A percentile compares a stretch with the other conserved stretches of the same genome.
These are phyloP conservation scores for Closterium sp. DNA, from an alignment of 139 green algal species.

Conservation along the genomic window DNA sequence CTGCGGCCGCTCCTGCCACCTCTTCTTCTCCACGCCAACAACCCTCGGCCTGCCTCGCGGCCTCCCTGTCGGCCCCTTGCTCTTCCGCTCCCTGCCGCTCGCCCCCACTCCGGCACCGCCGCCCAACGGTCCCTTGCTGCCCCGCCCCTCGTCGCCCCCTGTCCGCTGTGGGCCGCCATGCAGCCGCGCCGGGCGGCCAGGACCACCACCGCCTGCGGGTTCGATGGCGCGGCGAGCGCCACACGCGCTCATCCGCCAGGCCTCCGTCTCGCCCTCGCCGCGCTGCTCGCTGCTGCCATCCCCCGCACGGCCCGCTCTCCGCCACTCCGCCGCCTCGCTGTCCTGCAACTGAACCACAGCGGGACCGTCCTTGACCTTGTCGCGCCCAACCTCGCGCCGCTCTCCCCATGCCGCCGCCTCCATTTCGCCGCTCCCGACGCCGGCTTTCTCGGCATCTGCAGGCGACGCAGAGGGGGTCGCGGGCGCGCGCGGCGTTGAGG, in stretches of 20 bases:
- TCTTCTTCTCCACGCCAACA: background rate
- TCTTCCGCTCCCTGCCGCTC: background rate
- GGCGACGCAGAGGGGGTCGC: background rate
- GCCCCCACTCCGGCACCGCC: background rate
- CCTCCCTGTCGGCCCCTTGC: background rate
- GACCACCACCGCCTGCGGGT: background rate
- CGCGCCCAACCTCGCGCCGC: background rate
- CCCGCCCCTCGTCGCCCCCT: background rate
- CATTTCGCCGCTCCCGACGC: background rate
- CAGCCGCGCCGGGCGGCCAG: background rate
- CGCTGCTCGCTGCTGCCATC: background rate
- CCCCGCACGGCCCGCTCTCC: background rate
- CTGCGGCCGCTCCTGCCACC: background rate
- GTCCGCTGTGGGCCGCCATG: background rate
- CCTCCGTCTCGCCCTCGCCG: background rate
- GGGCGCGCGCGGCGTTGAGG: background rate
- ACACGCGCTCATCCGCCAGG: background rate
- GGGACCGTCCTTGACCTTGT: background rate
- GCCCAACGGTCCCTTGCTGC: background rate
- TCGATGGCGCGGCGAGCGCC: background rate
- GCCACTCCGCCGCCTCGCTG: background rate
- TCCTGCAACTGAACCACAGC: background rate
- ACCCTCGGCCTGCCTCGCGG: background rate
- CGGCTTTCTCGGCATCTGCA: background rate
- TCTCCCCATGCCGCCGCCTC: background rate